phyloP scores from a whole-genome alignment of 345 rosid species.

The Boechera divaricarpa region DNA sequence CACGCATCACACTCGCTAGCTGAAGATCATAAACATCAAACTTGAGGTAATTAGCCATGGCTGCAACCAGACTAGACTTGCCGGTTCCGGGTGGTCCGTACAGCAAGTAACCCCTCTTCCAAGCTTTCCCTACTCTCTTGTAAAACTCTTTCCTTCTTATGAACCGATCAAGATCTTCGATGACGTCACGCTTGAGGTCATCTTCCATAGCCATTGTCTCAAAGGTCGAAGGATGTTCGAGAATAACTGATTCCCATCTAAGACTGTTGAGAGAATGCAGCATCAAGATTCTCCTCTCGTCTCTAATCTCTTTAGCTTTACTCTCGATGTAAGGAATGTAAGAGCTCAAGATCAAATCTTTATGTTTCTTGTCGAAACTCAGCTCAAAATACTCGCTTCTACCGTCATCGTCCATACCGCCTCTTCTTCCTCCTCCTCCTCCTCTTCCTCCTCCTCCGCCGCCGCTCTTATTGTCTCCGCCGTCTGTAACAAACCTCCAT shows the following conservation, averaged over 20 bases:
- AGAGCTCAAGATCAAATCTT: conserved; percentile 51
- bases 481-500: conserved; percentile 53
- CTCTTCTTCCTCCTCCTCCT: conserved; percentile 20
- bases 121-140: conserved; percentile 65
- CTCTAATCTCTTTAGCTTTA: conserved; percentile 41
- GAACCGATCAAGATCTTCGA: conserved; percentile 63
- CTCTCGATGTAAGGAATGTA: conserved; percentile 54
- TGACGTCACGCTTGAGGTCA: conserved; percentile 48
- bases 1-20: conserved; percentile 51
- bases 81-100: conserved; percentile 86
- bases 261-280: conserved; percentile 53
- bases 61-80: conserved; percentile 75
- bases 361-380: conserved; percentile 56
- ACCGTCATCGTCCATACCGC: conserved; percentile 15
- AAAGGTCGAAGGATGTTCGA: conserved; percentile 74
- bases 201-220: conserved; percentile 71
- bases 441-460: conserved; percentile 31
- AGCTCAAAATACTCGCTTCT: conserved; percentile 54
- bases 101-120: conserved; percentile 77
- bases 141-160: conserved; percentile 62
- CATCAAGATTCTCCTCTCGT: conserved; percentile 52
- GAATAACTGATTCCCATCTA: conserved; percentile 60
- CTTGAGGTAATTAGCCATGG: conserved; percentile 73
- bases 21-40: conserved; percentile 72
- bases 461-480: conserved; percentile 27